These are phyloP conservation scores for Acephala macrosclerotiorum DNA, from an alignment of 2,329 filamentous ascomycete genomes.

Conservation along the genomic window DNA sequence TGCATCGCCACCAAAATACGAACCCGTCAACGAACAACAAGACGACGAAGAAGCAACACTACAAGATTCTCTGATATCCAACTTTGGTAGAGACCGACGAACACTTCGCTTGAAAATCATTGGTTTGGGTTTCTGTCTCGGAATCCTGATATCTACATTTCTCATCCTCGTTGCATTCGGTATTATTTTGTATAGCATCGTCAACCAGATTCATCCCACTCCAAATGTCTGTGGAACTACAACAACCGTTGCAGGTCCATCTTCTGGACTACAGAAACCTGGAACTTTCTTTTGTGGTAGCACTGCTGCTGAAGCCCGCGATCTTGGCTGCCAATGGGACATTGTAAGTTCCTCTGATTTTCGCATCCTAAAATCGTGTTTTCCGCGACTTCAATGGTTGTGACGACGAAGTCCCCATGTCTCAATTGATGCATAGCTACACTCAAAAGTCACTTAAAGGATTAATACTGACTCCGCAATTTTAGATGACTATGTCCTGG, in stretches of 20 bases:
- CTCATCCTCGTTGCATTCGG: not conserved
- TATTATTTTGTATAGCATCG: not conserved
- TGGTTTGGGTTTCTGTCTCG: slow-evolving; percentile 3
- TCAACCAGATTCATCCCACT: not conserved
- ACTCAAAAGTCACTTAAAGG: not conserved
- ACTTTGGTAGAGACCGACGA: not conserved
- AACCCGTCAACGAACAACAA: slow-evolving; percentile 6
- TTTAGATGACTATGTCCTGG: slow-evolving; percentile 2
- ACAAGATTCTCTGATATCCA: slow-evolving; percentile 1
- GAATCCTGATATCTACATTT: not conserved
- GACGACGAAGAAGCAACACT: slow-evolving; percentile 10
- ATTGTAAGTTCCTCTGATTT: not conserved
- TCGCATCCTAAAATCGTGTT: no score
- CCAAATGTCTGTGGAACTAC: not conserved
- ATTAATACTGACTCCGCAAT: not conserved
- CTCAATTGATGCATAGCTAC: no score
- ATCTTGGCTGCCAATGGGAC: not conserved
- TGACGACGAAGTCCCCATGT: no score
- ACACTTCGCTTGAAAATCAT: slow-evolving; percentile 11
- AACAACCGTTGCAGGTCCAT: not conserved
- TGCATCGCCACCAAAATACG: slow-evolving; percentile 5
- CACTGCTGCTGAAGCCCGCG: not conserved
- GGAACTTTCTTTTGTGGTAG: not conserved
- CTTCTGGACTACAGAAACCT: not conserved
- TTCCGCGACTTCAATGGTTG: no score